These are phyloP conservation scores for Malassezia dermatis DNA, from an alignment of 1,284 basidiomycete species.

Conservation along the genomic window DNA sequence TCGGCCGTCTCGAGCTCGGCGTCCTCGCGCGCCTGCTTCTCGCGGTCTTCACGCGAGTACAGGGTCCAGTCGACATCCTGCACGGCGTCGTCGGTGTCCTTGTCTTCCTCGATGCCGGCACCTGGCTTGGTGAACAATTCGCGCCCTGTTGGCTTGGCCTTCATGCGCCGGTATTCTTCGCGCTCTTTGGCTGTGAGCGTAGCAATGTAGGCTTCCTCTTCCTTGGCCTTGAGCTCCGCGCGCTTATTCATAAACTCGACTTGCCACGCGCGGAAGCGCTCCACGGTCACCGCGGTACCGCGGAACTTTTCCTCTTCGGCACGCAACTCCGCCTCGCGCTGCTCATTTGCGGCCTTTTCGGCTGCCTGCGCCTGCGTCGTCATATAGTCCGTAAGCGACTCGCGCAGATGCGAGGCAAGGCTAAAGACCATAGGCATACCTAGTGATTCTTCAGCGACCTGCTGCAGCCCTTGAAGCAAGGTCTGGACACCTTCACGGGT, in stretches of 20 bases:
- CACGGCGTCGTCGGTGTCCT: constrained; percentile 27
- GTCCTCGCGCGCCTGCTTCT: constrained; percentile 28
- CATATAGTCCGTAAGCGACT: constrained; percentile 57
- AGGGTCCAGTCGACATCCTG: constrained; percentile 39
- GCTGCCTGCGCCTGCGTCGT: constrained; percentile 56
- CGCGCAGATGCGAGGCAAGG: constrained; percentile 73
- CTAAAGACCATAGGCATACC: constrained; percentile 99
- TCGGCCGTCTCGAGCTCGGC: constrained; percentile 20
- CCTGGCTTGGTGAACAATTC: constrained; percentile 34
- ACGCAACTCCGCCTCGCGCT: constrained; percentile 61
- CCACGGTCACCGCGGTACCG: constrained; percentile 76
- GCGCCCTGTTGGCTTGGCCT: constrained; percentile 59
- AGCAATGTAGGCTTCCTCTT: constrained; percentile 73
- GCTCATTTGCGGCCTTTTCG: constrained; percentile 54
- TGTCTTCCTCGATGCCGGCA: constrained; percentile 23
- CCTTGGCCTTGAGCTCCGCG: constrained; percentile 54
- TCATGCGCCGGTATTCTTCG: constrained; percentile 68
- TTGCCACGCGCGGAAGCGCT: constrained; percentile 73
- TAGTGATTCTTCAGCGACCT: constrained; percentile 70
- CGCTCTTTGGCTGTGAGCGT: constrained; percentile 67
- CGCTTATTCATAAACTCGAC: constrained; percentile 55
- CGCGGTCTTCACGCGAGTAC: constrained; percentile 36
- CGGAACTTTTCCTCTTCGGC: constrained; percentile 76
- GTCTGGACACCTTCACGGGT: constrained; percentile 46
- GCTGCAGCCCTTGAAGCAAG: constrained; percentile 57